These are phyloP conservation scores for Claviceps africana DNA, from an alignment of 2,329 filamentous ascomycete species.

Conservation along the genomic window DNA sequence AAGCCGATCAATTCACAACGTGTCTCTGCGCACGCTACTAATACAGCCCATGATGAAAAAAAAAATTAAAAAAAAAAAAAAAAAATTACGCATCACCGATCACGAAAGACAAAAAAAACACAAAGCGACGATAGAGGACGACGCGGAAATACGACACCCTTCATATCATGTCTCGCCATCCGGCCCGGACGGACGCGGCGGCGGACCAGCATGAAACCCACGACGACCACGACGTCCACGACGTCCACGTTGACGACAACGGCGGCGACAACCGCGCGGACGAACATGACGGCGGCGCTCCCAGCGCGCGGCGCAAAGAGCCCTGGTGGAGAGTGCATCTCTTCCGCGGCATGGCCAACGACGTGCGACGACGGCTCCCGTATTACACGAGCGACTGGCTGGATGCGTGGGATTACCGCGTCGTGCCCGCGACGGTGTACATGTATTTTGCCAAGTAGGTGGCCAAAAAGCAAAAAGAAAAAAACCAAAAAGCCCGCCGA, in stretches of 20 bases:
- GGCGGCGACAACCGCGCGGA: background rate
- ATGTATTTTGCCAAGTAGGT: conserved; percentile 89
- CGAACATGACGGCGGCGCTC: background rate
- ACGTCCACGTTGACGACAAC: background rate
- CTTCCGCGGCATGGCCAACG: conserved; percentile 69
- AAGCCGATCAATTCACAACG: too few species aligned
- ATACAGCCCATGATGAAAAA: too few species aligned
- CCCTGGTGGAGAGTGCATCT: conserved; percentile 62
- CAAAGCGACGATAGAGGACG: too few species aligned
- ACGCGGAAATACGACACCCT: too few species aligned
- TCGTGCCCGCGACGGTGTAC: conserved; percentile 75
- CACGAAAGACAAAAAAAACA: background rate
- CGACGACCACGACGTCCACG: background rate
- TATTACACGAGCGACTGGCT: conserved; percentile 73
- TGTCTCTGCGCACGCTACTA: too few species aligned
- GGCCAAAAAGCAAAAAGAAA: too few species aligned
- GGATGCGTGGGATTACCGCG: conserved; percentile 83
- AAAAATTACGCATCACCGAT: background rate
- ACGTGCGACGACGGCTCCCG: conserved; percentile 58
- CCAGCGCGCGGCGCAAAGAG: conserved; percentile 2
- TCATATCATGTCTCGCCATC: background rate
- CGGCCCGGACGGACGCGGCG: too few species aligned
- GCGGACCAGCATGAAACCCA: background rate
- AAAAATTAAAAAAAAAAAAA: background rate
- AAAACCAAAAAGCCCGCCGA: too few species aligned